Conservation (phyloP, 1,284 basidiomycete genomes). For the Quambalaria eucalypti region DNA sequence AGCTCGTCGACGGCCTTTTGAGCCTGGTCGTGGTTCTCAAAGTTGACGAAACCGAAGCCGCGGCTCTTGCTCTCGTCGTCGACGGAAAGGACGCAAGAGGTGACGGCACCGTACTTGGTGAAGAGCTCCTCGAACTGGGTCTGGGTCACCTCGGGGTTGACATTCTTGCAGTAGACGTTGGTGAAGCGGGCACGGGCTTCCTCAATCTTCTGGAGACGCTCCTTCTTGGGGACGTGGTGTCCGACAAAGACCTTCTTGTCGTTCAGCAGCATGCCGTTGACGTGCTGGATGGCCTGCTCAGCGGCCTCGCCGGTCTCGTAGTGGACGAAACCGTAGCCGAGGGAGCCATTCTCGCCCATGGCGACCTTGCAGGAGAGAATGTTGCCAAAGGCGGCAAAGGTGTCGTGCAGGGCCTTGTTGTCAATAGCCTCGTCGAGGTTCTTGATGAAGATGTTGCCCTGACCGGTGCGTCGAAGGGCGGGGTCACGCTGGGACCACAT, state of each 20-base stretch:
- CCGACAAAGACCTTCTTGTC: constrained; percentile 85
- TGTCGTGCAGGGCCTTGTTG: constrained; percentile 99
- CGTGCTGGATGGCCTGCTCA: constrained; percentile 81
- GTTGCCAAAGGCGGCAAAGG: constrained; percentile 96
- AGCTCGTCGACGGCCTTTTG: constrained; percentile 79
- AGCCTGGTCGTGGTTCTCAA: constrained; percentile 81
- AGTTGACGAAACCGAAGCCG: constrained; percentile 99
- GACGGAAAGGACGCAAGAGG: constrained; percentile 72
- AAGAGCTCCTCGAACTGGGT: constrained; percentile 84
- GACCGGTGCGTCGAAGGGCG: constrained; percentile 94
- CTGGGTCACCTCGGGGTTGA: constrained; percentile 73
- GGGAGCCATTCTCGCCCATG: constrained; percentile 38
- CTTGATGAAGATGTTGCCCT: constrained; percentile 99
- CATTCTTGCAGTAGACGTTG: constrained; percentile 97
- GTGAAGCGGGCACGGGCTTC: constrained; percentile 95
- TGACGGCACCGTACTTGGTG: constrained; percentile 69
- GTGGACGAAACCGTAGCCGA: constrained; percentile 86
- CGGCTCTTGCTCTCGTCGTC: constrained; percentile 74
- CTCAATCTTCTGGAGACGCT: constrained; percentile 71
- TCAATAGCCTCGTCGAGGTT: constrained; percentile 97
- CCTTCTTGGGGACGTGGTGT: constrained; percentile 93
- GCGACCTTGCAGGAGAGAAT: constrained; percentile 99
- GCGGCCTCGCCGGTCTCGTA: constrained; percentile 97
- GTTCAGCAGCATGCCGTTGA: constrained; percentile 98
- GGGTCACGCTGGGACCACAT: constrained; percentile 99